phyloP scores from a whole-genome alignment of 116 monocot species.

The Zostera marina region DNA sequence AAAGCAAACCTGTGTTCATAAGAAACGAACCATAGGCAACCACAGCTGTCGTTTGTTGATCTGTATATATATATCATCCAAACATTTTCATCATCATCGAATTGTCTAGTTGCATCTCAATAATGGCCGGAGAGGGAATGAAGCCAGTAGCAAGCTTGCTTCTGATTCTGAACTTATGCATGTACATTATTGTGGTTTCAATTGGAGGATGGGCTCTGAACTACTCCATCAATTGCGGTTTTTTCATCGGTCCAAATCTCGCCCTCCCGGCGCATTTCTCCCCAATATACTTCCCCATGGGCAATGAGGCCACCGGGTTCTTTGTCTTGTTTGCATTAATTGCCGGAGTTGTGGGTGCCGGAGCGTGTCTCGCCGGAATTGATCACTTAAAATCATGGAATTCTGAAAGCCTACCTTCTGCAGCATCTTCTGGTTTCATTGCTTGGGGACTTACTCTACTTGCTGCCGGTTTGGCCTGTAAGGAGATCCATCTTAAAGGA shows the following conservation, averaged over 20 bases:
- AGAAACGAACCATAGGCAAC: no score
- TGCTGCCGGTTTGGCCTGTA: conserved; percentile 65
- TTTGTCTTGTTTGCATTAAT: conserved; percentile 54
- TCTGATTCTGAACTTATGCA: conserved; percentile 55
- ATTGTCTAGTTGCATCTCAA: no score
- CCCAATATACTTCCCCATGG: conserved; percentile 60
- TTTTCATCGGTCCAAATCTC: conserved; percentile 22
- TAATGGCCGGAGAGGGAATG: not conserved
- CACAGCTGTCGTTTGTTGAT: no score
- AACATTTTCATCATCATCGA: no score
- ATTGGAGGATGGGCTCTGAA: conserved; percentile 50
- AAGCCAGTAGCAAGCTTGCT: conserved; percentile 24
- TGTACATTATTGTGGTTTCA: conserved; percentile 39
- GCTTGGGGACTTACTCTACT: conserved; percentile 60
- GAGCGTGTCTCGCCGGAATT: conserved; percentile 41
- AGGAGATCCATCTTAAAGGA: conserved; percentile 53
- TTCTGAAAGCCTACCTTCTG: conserved; percentile 33
- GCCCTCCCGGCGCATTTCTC: conserved; percentile 44
- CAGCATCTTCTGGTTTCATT: conserved; percentile 32
- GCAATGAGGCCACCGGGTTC: conserved; percentile 61
- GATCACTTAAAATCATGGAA: conserved; percentile 42
- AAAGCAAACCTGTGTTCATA: no score
- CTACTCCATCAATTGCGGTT: conserved; percentile 35
- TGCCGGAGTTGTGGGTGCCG: conserved; percentile 53
- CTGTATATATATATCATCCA: no score